Base-by-base conservation (phyloP, 176 grass and related monocot genomes). In the Hsuehochloa calcarea region DNA sequence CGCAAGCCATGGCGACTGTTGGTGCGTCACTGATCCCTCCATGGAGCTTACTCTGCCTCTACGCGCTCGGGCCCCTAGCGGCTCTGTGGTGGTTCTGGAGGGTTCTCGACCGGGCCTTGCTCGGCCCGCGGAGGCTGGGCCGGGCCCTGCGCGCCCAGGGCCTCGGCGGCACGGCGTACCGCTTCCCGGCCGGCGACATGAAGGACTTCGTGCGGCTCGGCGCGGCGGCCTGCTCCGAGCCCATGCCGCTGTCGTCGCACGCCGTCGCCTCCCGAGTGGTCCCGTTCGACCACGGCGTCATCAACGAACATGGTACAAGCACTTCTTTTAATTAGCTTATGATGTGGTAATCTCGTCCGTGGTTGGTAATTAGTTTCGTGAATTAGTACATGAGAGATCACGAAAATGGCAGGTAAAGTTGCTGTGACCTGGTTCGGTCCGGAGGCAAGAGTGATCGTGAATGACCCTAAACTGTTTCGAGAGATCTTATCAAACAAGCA, bases 401-500 rank as follows among this genome's bases (percentile, higher is more conserved):
- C 41, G 5, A 38, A 59, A 58, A 75, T 85, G 75, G 15, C 74
- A 97, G 94, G 94, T 11, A 88, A 90, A 6, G 82, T 82, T 16
- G 80, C 76, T 0, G 22, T 94, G 41, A 84, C 71, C 0, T 97
- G 94, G 92, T 58, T 82, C 13, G 74, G 84, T 6, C 56, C 84
- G 14, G 45, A 81, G 19, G 65, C 91, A 1, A 80, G 73, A 34
- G 87, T 92, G 73, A 73, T 81, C 1, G 25, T 93, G 12, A 78
- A 5, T 27, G 85, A 93, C 31, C 79, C 91, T 5, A 65, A 82
- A 16, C 68, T 80, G 38, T 37, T 85, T 46, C 79, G 85, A 13
- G 83, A 93, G 77, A 92, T 90, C 40, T 43, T 97, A 2, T 13
- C 84, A 5, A 87, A 92, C 68, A 93, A 85, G 77, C 74, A 79